Evolutionary conservation across 345 rosid genomes (phyloP), one percentile per base, ranked within the genome.

Genomic region (Psidium guajava): DNA sequence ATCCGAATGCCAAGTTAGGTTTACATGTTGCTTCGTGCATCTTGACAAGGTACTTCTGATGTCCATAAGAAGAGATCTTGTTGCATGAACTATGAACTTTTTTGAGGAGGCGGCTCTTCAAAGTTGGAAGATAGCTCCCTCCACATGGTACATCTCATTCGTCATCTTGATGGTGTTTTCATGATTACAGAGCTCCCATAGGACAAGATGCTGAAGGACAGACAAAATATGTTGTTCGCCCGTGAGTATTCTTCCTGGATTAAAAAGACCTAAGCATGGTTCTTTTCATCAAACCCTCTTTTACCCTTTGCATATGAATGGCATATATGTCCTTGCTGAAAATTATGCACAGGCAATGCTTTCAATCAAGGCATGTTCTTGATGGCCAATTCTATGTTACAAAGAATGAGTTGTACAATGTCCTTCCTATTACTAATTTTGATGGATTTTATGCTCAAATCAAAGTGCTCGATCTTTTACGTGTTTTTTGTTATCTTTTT

Each of bases 1-100:
- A 95, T 90, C 94, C 99, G 77, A 87, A 89, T 75, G 88, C 91
- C 56, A 91, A 94, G 86, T 89, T 96, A 90, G 99, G 99, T 83
- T 92, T 96, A 83, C 93, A 94, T 86, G 91, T 96, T 80, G 99
- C 99, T 83, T 96, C 99, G 25, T 96, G 98, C 91, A 87, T 96
- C 86, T 86, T 96, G 81, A 95, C 98, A 86, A 94, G 98, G 99
- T 94, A 90, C 59, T 56, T 36, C 36, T 42, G 53, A 51, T 27
- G 59, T 75, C 44, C 59, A 32, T 11, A 18, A n/a, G 77, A 57
- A 58, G 52, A 10, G 47, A 21, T 56, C 74, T 56, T 40, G 24
- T 50, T 12, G 47, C 54, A 54, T 53, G 36, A 82, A 55, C 47
- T 27, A 24, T 27, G 21, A 40, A 42, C 59, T 1, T 59, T 40